These are phyloP conservation scores for Mayamaea pseudoterrestris DNA, from an alignment of 108 stramenopile genomes.

Conservation along the genomic window DNA sequence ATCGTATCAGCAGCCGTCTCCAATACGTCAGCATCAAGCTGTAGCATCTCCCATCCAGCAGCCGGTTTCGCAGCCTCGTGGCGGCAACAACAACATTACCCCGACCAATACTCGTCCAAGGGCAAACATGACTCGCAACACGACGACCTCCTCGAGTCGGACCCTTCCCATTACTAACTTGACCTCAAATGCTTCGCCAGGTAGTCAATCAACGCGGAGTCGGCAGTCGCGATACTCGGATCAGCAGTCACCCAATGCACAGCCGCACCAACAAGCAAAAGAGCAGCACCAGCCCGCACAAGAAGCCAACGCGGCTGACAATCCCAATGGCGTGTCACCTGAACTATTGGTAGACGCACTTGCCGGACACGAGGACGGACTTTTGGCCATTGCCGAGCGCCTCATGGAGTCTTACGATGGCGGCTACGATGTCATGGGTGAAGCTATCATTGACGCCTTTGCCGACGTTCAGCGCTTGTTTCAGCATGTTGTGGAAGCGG, in stretches of 20 bases:
- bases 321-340: conserved; percentile 31
- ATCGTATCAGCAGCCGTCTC: background rate
- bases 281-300: background rate
- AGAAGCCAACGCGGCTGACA: background rate
- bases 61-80: background rate
- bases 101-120: no score
- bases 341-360: conserved; percentile 79
- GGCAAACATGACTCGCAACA: no score
- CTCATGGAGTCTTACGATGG: conserved; percentile 76
- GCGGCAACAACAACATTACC: no score
- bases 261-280: conserved; percentile 2
- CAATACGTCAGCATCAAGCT: conserved; percentile 7
- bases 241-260: no score
- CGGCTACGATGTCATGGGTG: conserved; percentile 83
- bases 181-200: no score
- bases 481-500: conserved; percentile 83
- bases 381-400: conserved; percentile 75
- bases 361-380: conserved; percentile 77
- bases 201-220: no score
- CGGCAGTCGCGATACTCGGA: no score
- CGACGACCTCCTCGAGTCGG: no score
- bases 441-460: conserved; percentile 79
- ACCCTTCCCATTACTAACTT: no score
- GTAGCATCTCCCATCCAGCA: background rate
- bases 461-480: conserved; percentile 78